Evolutionary conservation across 2,329 filamentous ascomycete genomes (phyloP), one percentile per base, ranked within the genome.

Genomic region (Rutstroemia sp.): DNA sequence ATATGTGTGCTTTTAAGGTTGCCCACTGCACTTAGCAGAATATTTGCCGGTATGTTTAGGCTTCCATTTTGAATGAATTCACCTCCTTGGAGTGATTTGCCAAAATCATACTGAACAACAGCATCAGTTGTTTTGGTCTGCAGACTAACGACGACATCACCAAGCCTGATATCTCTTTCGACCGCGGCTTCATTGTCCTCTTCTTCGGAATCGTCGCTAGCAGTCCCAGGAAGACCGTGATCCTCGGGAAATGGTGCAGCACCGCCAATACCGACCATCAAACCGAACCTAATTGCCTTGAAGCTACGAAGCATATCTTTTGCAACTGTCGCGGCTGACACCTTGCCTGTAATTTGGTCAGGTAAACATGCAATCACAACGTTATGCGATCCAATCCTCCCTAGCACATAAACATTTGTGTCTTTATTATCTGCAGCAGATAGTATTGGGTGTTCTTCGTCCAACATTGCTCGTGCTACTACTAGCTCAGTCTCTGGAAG

Each of bases 231-330:
- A 54, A 34, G 17, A 61, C 58, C 54, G 45, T 58, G 39, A 44
- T 56, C 52, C 17, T 57, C 49, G n/a, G 58, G 27, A 55, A 45
- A 58, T n/a, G 63, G 57, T 30, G 65, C 53, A 30, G 64, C 67
- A 23, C 66, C 63, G 14, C 71, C 74, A 39, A 77, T 72, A 17
- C 74, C 74, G 0, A 77, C 73, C 67, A 78, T 69, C 1, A 78
- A 64, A 2, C 68, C 69, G 41, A 76, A 66, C 19, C 61, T 65
- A 34, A 75, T 71, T 37, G 57, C 58, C 12, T 63, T 60, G 57
- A 73, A 75, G 4, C 65, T 66, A 5, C 59, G 51, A 45, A 48
- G 59, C 57, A 53, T 60, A 47, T 44, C 17, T 14, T 56, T 53
- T 64, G 73, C 69, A 17, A 67, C 58, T 23, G 57, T 65, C 1